Evolutionary conservation across 129 eudicot species (phyloP).

Genomic region (Sambucus nigra): DNA sequence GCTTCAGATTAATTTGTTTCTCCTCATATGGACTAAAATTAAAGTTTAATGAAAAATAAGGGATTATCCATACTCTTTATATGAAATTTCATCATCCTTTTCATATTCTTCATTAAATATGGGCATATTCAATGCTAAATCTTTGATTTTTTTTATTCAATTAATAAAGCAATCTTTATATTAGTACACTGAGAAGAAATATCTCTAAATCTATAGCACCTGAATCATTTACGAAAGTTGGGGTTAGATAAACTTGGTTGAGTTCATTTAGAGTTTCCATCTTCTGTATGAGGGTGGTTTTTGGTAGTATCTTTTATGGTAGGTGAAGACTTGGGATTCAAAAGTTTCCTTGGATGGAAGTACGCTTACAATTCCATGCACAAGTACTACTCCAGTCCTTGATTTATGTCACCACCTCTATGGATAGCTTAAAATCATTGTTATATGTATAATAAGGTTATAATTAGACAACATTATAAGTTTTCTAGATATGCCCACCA

Average conservation of each 20-base stretch:
- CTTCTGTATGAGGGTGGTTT: conserved; percentile 2
- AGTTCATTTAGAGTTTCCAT: not conserved
- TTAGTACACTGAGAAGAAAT: conserved; percentile 10
- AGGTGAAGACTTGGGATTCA: not conserved
- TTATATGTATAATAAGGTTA: conserved; percentile 11
- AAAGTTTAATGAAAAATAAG: too few relatives aligned
- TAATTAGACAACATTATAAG: not conserved
- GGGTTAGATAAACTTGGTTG: not conserved
- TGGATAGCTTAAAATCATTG: conserved; percentile 11
- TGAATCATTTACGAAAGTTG: conserved; percentile 12
- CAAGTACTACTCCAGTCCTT: not conserved
- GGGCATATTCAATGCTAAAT: not conserved
- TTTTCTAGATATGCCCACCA: not conserved
- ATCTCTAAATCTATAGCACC: conserved; percentile 9
- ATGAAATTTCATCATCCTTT: conserved; percentile 4
- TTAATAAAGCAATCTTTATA: not conserved
- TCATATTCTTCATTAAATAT: not conserved
- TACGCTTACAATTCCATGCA: not conserved
- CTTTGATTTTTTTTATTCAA: not conserved
- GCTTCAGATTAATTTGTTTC: too few relatives aligned
- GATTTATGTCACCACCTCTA: conserved; percentile 14
- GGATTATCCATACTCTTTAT: too few relatives aligned
- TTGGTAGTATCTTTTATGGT: not conserved
- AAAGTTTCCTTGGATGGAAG: not conserved
- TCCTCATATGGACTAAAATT: too few relatives aligned